Evolutionary conservation across 805 yeast species (phyloP), one percentile per base, ranked within the genome.

Genomic region (Yarrowia phangngaensis): DNA sequence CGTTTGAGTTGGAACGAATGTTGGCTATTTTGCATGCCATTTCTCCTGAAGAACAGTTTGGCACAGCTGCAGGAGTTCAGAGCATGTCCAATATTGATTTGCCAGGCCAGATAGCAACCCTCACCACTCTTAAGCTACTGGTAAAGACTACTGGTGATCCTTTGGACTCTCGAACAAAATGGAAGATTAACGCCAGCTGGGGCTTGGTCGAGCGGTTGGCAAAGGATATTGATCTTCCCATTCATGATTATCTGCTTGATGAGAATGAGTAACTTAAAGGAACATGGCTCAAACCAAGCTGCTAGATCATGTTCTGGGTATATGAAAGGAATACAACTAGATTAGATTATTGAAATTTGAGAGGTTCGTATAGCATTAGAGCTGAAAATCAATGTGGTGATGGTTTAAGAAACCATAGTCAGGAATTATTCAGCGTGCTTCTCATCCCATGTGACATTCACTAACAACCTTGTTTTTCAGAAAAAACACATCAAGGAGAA

Each of bases 121-220:
- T 82, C 48, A 67, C 72, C 19, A 68, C 82, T 0, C 69, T 79
- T 55, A 79, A 79, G 24, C 60, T 80, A 51, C 54, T 76, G 11
- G 58, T 72, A 59, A 62, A 73, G 55, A 54, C 70, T 54, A 52
- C 69, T 34, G 59, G 63, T 11, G 88, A 82, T 58, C 73, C 74
- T 17, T 65, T 87, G 31, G 82, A 78, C 48, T 77, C 87, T 14
- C 75, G 77, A 51, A 75, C 84, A 1, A 76, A 81, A 57, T 88
- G 95, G 95, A 81, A 76, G 60, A 79, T 86, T 53, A 84, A 84
- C 58, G 77, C 82, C 7, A 73, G 78, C 31, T 87, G 86, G 84
- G 73, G 73, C 24, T 71, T 78, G 6, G 74, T 83, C 8, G 72
- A 73, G 53, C 70, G 72, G 38, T 68, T 87, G 28, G 79, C 95